Base-by-base conservation (phyloP, 116 monocot species). In the Cymodocea nodosa region DNA sequence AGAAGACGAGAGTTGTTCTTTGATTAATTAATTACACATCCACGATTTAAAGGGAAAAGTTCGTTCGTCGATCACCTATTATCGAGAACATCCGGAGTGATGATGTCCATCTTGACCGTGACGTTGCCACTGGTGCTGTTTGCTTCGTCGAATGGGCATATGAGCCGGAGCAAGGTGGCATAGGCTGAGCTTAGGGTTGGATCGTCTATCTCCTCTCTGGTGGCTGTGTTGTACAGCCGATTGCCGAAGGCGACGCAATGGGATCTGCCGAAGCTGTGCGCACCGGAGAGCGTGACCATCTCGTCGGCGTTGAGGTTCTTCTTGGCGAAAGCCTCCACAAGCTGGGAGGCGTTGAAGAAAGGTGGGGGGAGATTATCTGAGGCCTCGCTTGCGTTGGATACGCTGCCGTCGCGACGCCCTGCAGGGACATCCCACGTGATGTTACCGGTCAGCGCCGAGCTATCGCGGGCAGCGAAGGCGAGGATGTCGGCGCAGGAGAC, bases 401-500 rank as follows among this genome's bases (percentile, higher is more conserved):
- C 25, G 39, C 4, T 55, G 44, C 72, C 64, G 64, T 72, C 72
- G 17, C 64, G 30, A 16, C 72, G 63, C 4, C 72, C 72, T 2
- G 55, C 52, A 15, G 72, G 72, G 55, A 72, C 64, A 15, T 55
- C 16, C 54, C 61, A 72, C 59, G 69, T 65, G 30, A 76, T 50
- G 71, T 67, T 69, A 51, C 81, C 81, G 50, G 79, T 35, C 4
- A 88, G 65, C 18, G 35, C 13, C 15, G 75, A 23, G 64, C 75
- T 71, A 64, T 81, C 81, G 44, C 86, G 83, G 35, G 86, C 78
- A 1, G 90, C 90, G 18, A 90, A 74, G 50, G 90, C 86, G 20
- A 90, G 25, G 78, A 90, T 83, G 77, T 90, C 90, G 36, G 90
- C 73, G 56, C 90, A 90, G 3, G 90, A 85, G 56, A 85, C 86